Evolutionary conservation across 2,329 filamentous ascomycete species (phyloP).

Genomic region (Aaosphaeria pasadenensis): DNA sequence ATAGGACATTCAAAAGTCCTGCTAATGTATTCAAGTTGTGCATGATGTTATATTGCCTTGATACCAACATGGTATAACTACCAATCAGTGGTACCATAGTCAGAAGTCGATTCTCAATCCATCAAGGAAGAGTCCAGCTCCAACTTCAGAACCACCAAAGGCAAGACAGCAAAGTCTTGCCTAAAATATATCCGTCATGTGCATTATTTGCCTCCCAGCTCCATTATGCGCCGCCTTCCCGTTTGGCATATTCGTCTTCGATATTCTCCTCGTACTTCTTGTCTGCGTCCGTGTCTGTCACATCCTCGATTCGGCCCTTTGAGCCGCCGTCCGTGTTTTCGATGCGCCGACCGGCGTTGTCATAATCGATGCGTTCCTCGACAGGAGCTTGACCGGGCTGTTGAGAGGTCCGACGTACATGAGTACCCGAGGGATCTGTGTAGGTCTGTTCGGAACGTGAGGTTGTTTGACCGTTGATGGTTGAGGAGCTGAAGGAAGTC

Average conservation of each 20-base stretch:
- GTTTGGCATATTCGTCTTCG: conserved; percentile 45
- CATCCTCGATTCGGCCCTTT: conserved; percentile 25
- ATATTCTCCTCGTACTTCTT: conserved; percentile 41
- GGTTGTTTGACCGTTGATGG: conserved; percentile 26
- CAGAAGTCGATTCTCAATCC: too few species aligned
- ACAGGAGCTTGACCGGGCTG: conserved; percentile 21
- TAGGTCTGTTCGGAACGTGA: conserved; percentile 16
- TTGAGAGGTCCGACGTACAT: conserved; percentile 20
- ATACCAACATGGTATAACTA: too few species aligned
- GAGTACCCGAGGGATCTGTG: conserved; percentile 27
- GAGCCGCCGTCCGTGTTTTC: conserved; percentile 2
- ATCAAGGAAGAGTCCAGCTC: too few species aligned
- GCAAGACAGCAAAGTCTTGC: too few species aligned
- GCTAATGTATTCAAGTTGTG: too few species aligned
- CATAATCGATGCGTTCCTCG: conserved; percentile 24
- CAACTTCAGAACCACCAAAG: too few species aligned
- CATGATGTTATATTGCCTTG: too few species aligned
- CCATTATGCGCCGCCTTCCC: conserved; percentile 39
- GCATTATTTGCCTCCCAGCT: too few species aligned
- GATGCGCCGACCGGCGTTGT: conserved; percentile 16
- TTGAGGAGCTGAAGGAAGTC: conserved; percentile 19
- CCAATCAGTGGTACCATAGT: too few species aligned
- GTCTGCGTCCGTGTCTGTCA: conserved; percentile 33
- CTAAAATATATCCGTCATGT: too few species aligned
- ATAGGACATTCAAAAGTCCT: too few species aligned